Base-by-base conservation (phyloP, 257 asterid species). In the Ballota nigra region DNA sequence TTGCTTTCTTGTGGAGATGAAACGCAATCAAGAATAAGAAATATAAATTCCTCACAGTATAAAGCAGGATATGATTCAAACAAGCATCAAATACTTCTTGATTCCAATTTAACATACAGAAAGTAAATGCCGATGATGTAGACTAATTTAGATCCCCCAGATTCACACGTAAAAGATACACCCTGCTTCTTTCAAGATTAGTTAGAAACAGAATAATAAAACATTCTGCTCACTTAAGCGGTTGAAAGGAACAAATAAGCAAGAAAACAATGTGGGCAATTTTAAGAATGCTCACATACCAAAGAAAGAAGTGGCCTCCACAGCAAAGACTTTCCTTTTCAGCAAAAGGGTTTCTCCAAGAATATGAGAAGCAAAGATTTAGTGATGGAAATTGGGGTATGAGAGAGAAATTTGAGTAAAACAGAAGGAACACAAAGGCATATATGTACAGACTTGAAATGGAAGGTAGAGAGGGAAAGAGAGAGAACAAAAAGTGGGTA, bases 371-470 rank as follows among this genome's bases (percentile, higher is more conserved):
- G 63, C 72, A 34, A 62, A 49, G 65, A 64, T 45, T 83, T 43
- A 67, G 60, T 75, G 66, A 80, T 68, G 72, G 56, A 53, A 57
- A 76, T 67, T 33, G 41, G 56, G 76, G 74, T 53, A 76, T 69
- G 69, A 34, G 64, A 68, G 63, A 56, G 45, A 65, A 77, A 79
- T 79, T 64, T 72, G 92, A 84, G 90, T 83, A 75, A 78, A 83
- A 83, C 56, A 75, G 85, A 86, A 83, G 88, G 79, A 83, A 86
- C 60, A 63, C 51, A 36, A 74, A 70, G 67, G 75, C 69, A 43
- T 75, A 70, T 65, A 71, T 79, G 75, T 72, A 80, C 40, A 83
- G 75, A 69, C 85, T 79, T 84, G 84, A 74, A 70, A 63, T 34
- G 71, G 79, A 81, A 72, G 84, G 80, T 66, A 75, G 72, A 62